Conservation (phyloP, 1,284 basidiomycete genomes). For the Ustilago hordei region DNA sequence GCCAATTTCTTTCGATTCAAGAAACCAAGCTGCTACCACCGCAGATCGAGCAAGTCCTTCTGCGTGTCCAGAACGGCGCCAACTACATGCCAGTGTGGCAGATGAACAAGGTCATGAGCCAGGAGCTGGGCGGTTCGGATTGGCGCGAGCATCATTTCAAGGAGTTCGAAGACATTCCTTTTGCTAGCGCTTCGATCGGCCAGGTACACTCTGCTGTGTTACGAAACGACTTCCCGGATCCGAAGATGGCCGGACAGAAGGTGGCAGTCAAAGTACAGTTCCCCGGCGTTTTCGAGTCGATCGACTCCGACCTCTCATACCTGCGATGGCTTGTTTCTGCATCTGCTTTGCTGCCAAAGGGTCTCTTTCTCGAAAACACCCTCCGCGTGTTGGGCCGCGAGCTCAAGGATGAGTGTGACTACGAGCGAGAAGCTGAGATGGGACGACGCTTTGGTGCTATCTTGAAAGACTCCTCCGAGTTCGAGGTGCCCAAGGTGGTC, state of each 20-base stretch:
- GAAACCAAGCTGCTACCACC: slow-evolving; percentile 77
- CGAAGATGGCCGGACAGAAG: slow-evolving; percentile 53
- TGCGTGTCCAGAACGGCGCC: slow-evolving; percentile 91
- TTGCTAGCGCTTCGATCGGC: slow-evolving; percentile 96
- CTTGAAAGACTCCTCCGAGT: slow-evolving; percentile 71
- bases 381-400: slow-evolving; percentile 89
- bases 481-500: slow-evolving; percentile 85
- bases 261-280: slow-evolving; percentile 97
- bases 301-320: slow-evolving; percentile 87
- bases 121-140: slow-evolving; percentile 78
- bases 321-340: slow-evolving; percentile 85
- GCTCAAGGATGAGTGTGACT: slow-evolving; percentile 94
- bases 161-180: slow-evolving; percentile 85
- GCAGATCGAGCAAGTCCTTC: slow-evolving; percentile 88
- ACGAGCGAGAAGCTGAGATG: slow-evolving; percentile 85
- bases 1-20: slow-evolving; percentile 98
- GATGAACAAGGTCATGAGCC: slow-evolving; percentile 84
- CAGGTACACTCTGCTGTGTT: slow-evolving; percentile 90
- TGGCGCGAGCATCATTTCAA: slow-evolving; percentile 79
- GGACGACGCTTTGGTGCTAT: slow-evolving; percentile 75
- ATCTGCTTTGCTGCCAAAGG: slow-evolving; percentile 83
- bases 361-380: slow-evolving; percentile 81
- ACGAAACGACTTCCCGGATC: slow-evolving; percentile 51
- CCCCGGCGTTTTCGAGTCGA: slow-evolving; percentile 87
- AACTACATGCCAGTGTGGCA: slow-evolving; percentile 99